Conservation (phyloP, 176 grass and related monocot genomes). For the Oryza nivara region DNA sequence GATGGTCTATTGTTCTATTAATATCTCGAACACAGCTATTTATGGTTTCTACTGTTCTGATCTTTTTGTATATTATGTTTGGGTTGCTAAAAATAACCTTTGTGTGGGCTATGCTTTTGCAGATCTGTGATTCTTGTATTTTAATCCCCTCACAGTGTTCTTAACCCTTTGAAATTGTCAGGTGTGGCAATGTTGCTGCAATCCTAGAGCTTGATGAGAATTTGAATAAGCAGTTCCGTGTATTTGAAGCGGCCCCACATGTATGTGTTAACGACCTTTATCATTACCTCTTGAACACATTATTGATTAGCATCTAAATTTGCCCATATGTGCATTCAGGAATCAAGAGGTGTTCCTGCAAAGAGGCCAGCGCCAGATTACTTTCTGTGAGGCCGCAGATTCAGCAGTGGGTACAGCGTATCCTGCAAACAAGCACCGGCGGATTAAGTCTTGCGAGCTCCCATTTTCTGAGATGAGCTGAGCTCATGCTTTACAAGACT, state of each 20-base stretch:
- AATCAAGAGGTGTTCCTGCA: conserved; percentile 91
- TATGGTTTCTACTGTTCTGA: neutral
- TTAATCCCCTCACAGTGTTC: neutral
- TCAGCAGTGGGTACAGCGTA: neutral
- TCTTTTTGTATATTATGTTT: conserved; percentile 11
- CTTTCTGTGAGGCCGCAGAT: conserved; percentile 63
- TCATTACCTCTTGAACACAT: neutral
- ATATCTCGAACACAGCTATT: neutral
- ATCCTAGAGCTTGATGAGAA: conserved; percentile 98
- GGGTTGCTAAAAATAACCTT: neutral
- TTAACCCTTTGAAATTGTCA: conserved; percentile 32
- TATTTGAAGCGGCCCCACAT: conserved; percentile 98
- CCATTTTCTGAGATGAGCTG: conserved; percentile 42
- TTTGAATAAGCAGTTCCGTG: conserved; percentile 82
- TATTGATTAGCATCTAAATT: conserved; percentile 33
- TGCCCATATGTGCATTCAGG: conserved; percentile 47
- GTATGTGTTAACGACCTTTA: conserved; percentile 53
- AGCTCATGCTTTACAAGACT: conserved; percentile 9
- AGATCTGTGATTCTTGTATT: conserved; percentile 1
- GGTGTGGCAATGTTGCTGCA: conserved; percentile 99
- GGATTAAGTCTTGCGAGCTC: neutral
- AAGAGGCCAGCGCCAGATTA: conserved; percentile 96
- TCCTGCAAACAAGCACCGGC: conserved; percentile 19
- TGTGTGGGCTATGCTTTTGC: neutral
- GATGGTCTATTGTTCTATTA: neutral